Evolutionary conservation across 352 stramenopile genomes (phyloP), one percentile per base, ranked within the genome.

Genomic region (Lagenidium sp.): DNA sequence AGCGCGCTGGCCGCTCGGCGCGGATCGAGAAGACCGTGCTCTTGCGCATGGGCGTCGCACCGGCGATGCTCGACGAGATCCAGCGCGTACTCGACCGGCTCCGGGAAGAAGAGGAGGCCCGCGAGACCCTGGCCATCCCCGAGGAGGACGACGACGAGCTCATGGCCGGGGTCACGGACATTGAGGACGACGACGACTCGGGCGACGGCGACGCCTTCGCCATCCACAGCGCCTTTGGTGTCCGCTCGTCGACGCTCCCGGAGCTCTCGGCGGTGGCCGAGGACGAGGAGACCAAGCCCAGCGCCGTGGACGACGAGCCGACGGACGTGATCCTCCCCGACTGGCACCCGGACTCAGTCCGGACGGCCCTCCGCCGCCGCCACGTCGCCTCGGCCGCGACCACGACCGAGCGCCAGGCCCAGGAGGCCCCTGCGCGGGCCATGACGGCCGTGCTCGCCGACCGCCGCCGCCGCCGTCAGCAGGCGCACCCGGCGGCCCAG

Each of bases 21-120:
- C 70, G 72, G 13, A 87, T 87, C 21, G 74, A 87, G 47, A 84
- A 82, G 44, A 68, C 82, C 41, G 74, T 87, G 36, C 50, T 87
- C 44, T 53, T 84, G 4, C 77, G 74, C 37, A 81, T 87, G 68
- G 74, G 71, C 12, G 71, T 87, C 20, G 68, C 78, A 28, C 65
- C 71, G 30, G 68, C 66, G 22, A 80, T 87, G 74, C 62, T 87
- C n/a, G 64, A 57, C 20, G 74, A 87, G 39, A 75, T 87, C 29
- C 74, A 87, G 43, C 66, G 68, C 36, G 62, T 84, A 18, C 52
- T 87, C 21, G 71, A 87, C 32, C 52, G 54, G 11, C 57, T 82
- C 8, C 59, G 57, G 13, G 65, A 69, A 1, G 65, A 82, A 16
- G 67, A 85, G 55, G 60, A 69, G 32, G 41, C 35, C n/a, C 40